Base-by-base conservation (phyloP, 768 basidiomycete species). In the Chlorophyllum brunneum region DNA sequence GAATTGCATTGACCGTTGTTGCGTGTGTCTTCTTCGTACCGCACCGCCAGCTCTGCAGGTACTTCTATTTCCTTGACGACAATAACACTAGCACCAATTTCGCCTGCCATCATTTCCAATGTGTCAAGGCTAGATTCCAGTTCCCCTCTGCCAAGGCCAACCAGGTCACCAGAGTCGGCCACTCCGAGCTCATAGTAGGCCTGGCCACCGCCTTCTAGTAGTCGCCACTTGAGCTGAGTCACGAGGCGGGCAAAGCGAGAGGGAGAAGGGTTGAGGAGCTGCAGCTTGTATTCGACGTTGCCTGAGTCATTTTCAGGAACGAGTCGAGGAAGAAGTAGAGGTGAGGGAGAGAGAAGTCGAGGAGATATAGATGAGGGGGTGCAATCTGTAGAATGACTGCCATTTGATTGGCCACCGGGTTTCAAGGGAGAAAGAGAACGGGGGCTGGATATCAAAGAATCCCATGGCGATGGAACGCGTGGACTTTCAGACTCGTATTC, bases 161-260 rank as follows among this genome's bases (percentile, higher is more conserved):
- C 78, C 24, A 97, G 82, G 3, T 83, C 80, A 1, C 95, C 95
- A 1, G 88, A 87, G 64, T 98, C 95, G 20, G 88, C 85, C 0
- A 98, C 87, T 1, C 82, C 83, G 9, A 86, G 76, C 56, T 93
- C 91, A 56, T 93, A 93, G 64, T 88, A 85, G 0, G 91, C 90
- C 61, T 85, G 83, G 0, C 89, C 89, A 1, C 86, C 83, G 13
- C 92, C 92, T 64, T 93, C 87, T 42, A 89, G 79, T 7, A 94
- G 77, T 2, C 95, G 81, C 94, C 95, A 98, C 63, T 95, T 94
- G 68, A 97, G 82, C 69, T 98, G 95, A 0, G 95, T 98, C 50
- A 93, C 89, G 18, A 98, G 85, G 54, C 86, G 82, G 3, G 81
- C 78, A 59, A 92, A 91, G 41, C 90, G 88, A 3, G 82, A 76